A percentile compares a stretch with the other conserved stretches of the same genome.
These are phyloP conservation scores for Sporisorium scitamineum DNA, from an alignment of 1,284 basidiomycete genomes.

Conservation along the genomic window DNA sequence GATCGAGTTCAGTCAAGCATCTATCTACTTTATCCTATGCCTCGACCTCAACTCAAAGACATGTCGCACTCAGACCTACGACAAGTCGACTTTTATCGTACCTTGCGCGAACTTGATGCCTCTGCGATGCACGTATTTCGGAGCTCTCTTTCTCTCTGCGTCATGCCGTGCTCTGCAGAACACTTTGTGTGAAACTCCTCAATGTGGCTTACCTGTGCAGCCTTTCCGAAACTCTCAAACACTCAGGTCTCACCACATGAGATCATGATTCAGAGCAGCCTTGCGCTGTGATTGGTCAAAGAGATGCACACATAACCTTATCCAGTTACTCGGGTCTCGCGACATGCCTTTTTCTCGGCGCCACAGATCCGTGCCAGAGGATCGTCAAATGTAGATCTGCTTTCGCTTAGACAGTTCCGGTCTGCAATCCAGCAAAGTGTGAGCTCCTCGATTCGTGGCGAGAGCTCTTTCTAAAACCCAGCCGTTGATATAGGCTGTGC, in stretches of 20 bases:
- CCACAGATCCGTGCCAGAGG: background rate
- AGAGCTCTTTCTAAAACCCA: background rate
- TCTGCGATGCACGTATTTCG: conserved; percentile 38
- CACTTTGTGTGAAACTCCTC: conserved; percentile 11
- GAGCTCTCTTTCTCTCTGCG: background rate
- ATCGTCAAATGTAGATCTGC: background rate
- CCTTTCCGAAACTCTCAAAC: conserved; percentile 24
- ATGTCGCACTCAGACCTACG: conserved; percentile 15
- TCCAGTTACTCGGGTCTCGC: background rate
- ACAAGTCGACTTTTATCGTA: too few species aligned
- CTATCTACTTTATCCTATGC: conserved; percentile 14
- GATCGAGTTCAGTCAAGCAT: conserved; percentile 23
- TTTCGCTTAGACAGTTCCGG: background rate
- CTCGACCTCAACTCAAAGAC: background rate
- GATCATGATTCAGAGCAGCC: background rate
- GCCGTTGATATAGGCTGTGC: background rate
- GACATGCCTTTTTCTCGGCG: background rate
- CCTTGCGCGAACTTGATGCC: background rate
- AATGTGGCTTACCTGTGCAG: conserved; percentile 4
- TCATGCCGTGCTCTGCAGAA: conserved; percentile 5
- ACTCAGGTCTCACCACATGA: conserved; percentile 13
- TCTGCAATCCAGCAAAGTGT: background rate
- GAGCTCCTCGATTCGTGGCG: background rate
- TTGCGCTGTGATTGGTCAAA: background rate
- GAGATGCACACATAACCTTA: background rate